phyloP scores from a whole-genome alignment of 305 asterid species.

The Fraxinus paxiana region DNA sequence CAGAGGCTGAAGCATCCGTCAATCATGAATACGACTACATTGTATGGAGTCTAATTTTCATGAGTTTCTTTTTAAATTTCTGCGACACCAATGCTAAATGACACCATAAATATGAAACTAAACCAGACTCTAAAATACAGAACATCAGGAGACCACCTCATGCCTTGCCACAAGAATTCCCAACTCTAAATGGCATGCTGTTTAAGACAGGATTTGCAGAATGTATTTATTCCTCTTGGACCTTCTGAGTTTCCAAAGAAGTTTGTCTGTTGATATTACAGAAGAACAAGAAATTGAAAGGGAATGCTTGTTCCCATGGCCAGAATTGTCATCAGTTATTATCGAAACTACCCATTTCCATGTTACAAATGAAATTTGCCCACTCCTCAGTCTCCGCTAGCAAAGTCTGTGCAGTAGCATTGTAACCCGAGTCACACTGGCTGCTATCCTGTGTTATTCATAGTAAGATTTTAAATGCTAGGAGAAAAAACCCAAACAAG shows the following conservation, averaged over 20 bases:
- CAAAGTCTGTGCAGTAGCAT: constrained; percentile 19
- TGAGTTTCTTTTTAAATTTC: neutral
- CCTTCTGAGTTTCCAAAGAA: constrained; percentile 33
- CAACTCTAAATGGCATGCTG: constrained; percentile 33
- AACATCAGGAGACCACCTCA: constrained; percentile 26
- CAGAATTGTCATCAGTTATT: constrained; percentile 38
- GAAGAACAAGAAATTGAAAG: constrained; percentile 31
- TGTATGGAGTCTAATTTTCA: constrained; percentile 7
- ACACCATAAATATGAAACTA: neutral
- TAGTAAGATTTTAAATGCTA: neutral
- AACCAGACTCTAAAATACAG: constrained; percentile 8
- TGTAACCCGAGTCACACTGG: constrained; percentile 22
- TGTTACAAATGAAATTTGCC: constrained; percentile 11
- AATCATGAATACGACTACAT: constrained; percentile 19
- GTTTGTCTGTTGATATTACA: constrained; percentile 24
- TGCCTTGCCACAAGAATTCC: constrained; percentile 33
- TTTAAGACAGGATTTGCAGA: constrained; percentile 35
- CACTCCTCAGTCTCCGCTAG: constrained; percentile 23
- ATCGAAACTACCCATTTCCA: constrained; percentile 48
- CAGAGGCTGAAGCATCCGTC: constrained; percentile 33
- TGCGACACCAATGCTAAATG: constrained; percentile 15
- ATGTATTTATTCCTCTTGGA: constrained; percentile 32
- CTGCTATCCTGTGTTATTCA: constrained; percentile 35
- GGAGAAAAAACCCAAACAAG: neutral
- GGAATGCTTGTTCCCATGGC: constrained; percentile 26